Evolutionary conservation across 2,329 filamentous ascomycete genomes (phyloP).

Genomic region (Cercospora sesami): DNA sequence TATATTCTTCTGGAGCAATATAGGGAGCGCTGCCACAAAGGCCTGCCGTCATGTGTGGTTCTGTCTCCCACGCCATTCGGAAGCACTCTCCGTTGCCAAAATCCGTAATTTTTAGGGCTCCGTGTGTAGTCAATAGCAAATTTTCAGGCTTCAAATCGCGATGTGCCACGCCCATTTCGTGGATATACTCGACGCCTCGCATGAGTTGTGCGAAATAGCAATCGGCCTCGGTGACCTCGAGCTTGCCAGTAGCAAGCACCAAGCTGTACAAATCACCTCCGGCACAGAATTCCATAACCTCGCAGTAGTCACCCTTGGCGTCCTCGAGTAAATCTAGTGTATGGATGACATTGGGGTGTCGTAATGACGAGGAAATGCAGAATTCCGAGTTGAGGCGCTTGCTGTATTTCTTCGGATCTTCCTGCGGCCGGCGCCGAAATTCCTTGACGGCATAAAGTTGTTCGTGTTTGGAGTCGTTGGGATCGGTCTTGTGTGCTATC

Average conservation of each 20-base stretch:
- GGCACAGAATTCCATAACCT: slow-evolving; percentile 99
- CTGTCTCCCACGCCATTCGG: slow-evolving; percentile 98
- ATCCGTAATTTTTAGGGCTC: slow-evolving; percentile 94
- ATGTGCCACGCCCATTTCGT: slow-evolving; percentile 98
- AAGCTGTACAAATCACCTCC: slow-evolving; percentile 95
- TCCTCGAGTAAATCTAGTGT: slow-evolving; percentile 94
- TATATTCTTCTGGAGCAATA: slow-evolving; percentile 95
- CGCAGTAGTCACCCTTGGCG: slow-evolving; percentile 94
- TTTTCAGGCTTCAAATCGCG: slow-evolving; percentile 97
- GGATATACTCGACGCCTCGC: slow-evolving; percentile 98
- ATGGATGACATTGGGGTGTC: slow-evolving; percentile 97
- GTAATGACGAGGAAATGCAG: slow-evolving; percentile 94
- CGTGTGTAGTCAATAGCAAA: slow-evolving; percentile 85
- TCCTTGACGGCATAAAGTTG: slow-evolving; percentile 98
- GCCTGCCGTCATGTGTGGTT: slow-evolving; percentile 96
- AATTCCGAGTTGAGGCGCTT: slow-evolving; percentile 97
- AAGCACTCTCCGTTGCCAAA: slow-evolving; percentile 99
- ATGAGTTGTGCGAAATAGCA: slow-evolving; percentile 99
- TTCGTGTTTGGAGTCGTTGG: slow-evolving; percentile 72
- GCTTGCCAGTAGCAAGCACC: slow-evolving; percentile 84
- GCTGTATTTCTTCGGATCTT: slow-evolving; percentile 96
- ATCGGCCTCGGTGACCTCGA: slow-evolving; percentile 89
- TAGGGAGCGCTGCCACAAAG: slow-evolving; percentile 96
- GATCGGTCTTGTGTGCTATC: slow-evolving; percentile 93
- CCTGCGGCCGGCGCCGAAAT: slow-evolving; percentile 89